These are phyloP conservation scores for Aspergillus sclerotioniger DNA, from an alignment of 495 filamentous ascomycete species.

Conservation along the genomic window DNA sequence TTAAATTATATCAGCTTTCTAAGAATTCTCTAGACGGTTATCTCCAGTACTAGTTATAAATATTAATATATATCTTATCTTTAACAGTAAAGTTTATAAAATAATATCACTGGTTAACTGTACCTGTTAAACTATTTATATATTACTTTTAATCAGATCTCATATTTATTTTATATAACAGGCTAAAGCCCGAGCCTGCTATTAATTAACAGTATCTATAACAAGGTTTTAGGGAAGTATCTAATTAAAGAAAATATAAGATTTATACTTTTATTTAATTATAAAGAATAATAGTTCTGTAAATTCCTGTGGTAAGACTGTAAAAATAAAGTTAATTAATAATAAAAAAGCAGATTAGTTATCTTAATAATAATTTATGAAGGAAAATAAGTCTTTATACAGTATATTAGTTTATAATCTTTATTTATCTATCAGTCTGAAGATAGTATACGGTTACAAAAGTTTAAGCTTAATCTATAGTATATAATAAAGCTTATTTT, in stretches of 20 bases:
- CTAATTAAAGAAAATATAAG: background rate
- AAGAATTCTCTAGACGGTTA: background rate
- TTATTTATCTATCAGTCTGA: background rate
- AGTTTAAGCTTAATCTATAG: background rate
- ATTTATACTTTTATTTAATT: background rate
- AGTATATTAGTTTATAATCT: background rate
- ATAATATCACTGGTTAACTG: background rate
- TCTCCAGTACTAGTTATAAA: background rate
- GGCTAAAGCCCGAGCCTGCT: background rate
- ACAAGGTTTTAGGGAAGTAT: background rate
- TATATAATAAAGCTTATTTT: too few species aligned
- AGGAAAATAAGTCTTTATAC: background rate
- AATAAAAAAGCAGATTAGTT: background rate
- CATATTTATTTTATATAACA: background rate
- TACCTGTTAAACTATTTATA: background rate
- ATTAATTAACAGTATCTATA: background rate
- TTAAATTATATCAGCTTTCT: background rate
- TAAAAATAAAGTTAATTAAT: background rate
- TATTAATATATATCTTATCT: background rate
- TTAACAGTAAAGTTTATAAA: background rate
- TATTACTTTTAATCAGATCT: background rate
- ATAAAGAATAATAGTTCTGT: background rate
- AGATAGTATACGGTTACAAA: background rate
- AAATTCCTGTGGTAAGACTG: too few species aligned
- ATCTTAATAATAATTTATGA: conserved; percentile 2